A percentile compares a stretch with the other conserved stretches of the same genome.
Evolutionary conservation across 345 rosid genomes (phyloP).

Genomic region (Hibiscus syriacus): DNA sequence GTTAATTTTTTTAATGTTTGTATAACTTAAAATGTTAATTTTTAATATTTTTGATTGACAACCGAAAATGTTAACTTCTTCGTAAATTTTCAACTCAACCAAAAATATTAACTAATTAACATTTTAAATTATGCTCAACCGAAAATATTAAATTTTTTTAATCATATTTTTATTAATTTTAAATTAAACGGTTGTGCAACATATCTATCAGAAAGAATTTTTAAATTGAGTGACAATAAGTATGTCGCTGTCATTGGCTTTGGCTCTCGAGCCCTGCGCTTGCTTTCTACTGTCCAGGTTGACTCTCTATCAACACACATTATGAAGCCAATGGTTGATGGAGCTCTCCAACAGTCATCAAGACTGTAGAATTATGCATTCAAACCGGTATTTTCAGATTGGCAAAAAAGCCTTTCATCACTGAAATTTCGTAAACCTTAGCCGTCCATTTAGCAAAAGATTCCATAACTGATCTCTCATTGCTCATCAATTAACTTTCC

Average conservation of each 20-base stretch:
- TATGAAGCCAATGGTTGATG: not conserved
- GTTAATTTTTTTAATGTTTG: too few species aligned
- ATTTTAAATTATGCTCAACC: too few species aligned
- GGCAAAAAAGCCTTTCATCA: not conserved
- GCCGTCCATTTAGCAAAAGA: constrained; percentile 21
- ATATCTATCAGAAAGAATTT: too few species aligned
- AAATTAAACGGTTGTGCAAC: too few species aligned
- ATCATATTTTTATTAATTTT: too few species aligned
- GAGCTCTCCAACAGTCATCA: not conserved
- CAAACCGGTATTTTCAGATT: not conserved
- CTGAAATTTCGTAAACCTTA: not conserved
- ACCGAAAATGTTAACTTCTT: too few species aligned
- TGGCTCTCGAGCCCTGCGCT: constrained; percentile 80
- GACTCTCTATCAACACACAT: constrained; percentile 21
- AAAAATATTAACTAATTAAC: too few species aligned
- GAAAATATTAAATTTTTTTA: too few species aligned
- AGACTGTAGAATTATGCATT: not conserved
- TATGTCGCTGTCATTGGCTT: constrained; percentile 25
- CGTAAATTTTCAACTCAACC: too few species aligned
- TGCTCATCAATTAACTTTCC: constrained; percentile 8
- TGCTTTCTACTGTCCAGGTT: constrained; percentile 28
- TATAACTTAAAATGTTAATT: too few species aligned
- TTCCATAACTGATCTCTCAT: not conserved
- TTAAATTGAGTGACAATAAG: constrained; percentile 43
- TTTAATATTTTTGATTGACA: too few species aligned